Evolutionary conservation across 192 early-diverging fungal species (phyloP).

Genomic region (Podochytrium sp.): DNA sequence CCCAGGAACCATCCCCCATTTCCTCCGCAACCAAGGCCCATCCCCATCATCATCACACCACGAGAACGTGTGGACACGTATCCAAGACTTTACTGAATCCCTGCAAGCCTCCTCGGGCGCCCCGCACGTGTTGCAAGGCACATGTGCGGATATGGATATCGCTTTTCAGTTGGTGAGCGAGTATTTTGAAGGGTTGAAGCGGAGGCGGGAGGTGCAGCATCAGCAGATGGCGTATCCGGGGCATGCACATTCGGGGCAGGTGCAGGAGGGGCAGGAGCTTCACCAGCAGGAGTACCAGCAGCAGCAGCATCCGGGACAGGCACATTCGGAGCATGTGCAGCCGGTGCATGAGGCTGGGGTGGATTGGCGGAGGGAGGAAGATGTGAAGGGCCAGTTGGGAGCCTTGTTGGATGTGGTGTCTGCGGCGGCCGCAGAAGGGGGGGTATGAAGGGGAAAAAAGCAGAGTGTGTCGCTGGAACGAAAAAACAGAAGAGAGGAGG

Average conservation of each 20-base stretch:
- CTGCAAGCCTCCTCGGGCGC: constrained; percentile 21
- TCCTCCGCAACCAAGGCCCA: constrained; percentile 27
- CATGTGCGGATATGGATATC: constrained; percentile 1
- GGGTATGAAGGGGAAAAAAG: too few relatives aligned
- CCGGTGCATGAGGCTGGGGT: too few relatives aligned
- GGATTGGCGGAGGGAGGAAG: too few relatives aligned
- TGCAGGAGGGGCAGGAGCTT: background rate
- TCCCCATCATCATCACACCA: background rate
- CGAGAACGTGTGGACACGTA: constrained; percentile 21
- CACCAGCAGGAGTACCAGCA: background rate
- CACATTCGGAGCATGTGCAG: background rate
- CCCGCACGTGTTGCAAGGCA: constrained; percentile 37
- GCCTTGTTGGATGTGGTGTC: too few relatives aligned
- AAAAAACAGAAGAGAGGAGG: too few relatives aligned
- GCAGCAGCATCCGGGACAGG: background rate
- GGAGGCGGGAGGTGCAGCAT: constrained; percentile 6
- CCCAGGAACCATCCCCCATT: constrained; percentile 6
- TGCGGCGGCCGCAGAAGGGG: too few relatives aligned
- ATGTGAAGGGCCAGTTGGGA: too few relatives aligned
- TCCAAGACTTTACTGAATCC: constrained; percentile 44
- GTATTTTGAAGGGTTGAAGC: background rate
- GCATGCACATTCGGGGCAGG: background rate
- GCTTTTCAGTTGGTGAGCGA: constrained; percentile 4
- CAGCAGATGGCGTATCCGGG: background rate
- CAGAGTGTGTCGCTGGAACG: too few relatives aligned